A percentile compares a stretch with the other conserved stretches of the same genome.
phyloP scores from a whole-genome alignment of 257 asterid genomes.

The Solanum sejunctum region DNA sequence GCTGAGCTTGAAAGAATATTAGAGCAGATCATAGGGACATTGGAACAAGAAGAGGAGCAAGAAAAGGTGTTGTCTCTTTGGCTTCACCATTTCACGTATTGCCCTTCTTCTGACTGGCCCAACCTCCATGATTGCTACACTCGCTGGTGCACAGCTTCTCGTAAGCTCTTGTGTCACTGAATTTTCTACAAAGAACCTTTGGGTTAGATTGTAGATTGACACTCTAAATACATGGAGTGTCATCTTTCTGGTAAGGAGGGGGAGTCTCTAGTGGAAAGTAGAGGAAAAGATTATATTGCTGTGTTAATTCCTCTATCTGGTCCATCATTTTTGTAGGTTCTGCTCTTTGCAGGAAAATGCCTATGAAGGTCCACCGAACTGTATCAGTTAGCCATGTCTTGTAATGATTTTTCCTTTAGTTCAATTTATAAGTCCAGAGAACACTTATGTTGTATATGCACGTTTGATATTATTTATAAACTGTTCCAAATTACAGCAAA shows the following conservation, averaged over 20 bases:
- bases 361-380: neutral
- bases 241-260: neutral
- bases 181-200: neutral
- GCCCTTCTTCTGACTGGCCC: conserved; percentile 88
- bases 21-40: conserved; percentile 44
- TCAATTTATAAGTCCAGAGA: neutral
- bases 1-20: conserved; percentile 51
- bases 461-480: neutral
- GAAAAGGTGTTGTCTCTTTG: conserved; percentile 73
- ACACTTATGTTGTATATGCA: neutral
- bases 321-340: neutral
- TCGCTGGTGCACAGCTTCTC: conserved; percentile 57
- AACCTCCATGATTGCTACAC: conserved; percentile 64
- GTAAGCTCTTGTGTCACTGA: conserved; percentile 19
- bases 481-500: neutral
- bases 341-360: neutral
- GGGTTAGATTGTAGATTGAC: neutral
- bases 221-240: neutral
- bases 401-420: neutral
- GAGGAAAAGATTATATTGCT: neutral
- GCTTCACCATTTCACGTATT: conserved; percentile 81
- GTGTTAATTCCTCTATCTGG: neutral
- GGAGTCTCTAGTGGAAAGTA: neutral
- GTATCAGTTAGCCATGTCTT: neutral
- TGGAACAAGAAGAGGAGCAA: conserved; percentile 66